A percentile compares a stretch with the other conserved stretches of the same genome.
Evolutionary conservation across 2,329 filamentous ascomycete genomes (phyloP).

Genomic region (Calonectria honghensis): DNA sequence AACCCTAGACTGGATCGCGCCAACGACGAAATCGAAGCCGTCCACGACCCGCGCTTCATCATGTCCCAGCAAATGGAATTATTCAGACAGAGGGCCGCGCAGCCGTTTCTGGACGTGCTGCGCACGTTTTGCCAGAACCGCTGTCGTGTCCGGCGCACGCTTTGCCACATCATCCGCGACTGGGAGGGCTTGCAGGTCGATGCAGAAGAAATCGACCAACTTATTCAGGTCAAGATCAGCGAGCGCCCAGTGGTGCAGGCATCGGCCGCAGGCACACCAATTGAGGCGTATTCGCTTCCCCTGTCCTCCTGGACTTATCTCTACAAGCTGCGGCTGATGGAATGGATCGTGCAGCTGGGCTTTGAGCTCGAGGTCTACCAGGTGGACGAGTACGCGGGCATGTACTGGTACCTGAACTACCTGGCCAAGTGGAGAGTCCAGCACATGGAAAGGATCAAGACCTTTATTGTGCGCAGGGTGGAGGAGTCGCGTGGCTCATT

Average conservation of each 20-base stretch:
- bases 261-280: constrained; percentile 58
- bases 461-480: constrained; percentile 72
- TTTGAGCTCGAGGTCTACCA: constrained; percentile 96
- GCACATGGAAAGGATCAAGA: constrained; percentile 83
- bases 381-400: constrained; percentile 86
- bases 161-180: constrained; percentile 87
- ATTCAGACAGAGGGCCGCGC: constrained; percentile 76
- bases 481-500: constrained; percentile 54
- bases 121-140: constrained; percentile 92
- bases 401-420: constrained; percentile 94
- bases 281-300: constrained; percentile 79
- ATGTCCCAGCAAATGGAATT: constrained; percentile 84
- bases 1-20: constrained; percentile 81
- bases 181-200: constrained; percentile 91
- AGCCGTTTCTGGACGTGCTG: constrained; percentile 89
- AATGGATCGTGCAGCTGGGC: constrained; percentile 90
- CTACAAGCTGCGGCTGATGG: constrained; percentile 92
- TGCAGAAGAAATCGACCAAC: constrained; percentile 84
- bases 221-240: constrained; percentile 76
- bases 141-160: constrained; percentile 90
- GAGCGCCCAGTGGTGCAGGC: constrained; percentile 75
- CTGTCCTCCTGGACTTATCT: constrained; percentile 93
- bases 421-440: constrained; percentile 80
- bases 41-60: constrained; percentile 83
- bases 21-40: constrained; percentile 85